Evolutionary conservation across 1,284 basidiomycete genomes (phyloP).

Genomic region (Tetrapyrgos nigripes): DNA sequence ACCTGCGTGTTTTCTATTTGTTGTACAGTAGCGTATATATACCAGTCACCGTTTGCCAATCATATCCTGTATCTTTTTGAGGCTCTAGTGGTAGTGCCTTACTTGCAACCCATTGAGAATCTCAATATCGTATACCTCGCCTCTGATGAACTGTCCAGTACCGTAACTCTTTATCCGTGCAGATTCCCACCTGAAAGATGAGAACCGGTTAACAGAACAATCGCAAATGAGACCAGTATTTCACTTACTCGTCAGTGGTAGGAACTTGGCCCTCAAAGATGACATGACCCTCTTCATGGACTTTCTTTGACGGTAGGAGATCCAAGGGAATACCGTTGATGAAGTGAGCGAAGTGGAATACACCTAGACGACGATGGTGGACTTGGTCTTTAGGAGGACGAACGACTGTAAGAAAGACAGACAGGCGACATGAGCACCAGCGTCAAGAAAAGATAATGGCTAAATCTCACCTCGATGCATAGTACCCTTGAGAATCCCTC

Average conservation of each 20-base stretch:
- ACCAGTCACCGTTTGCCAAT: no score
- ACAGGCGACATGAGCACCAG: no score
- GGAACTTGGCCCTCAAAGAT: constrained; percentile 37
- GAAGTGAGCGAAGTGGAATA: constrained; percentile 51
- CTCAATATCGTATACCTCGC: constrained; percentile 41
- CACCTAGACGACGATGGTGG: constrained; percentile 45
- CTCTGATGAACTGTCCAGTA: constrained; percentile 36
- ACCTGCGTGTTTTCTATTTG: no score
- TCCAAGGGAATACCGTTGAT: constrained; percentile 32
- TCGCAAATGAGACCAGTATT: background rate
- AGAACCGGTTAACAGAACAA: background rate
- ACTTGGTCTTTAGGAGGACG: constrained; percentile 50
- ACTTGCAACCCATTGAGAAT: constrained; percentile 36
- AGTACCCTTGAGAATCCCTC: constrained; percentile 50
- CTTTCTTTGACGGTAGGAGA: constrained; percentile 37
- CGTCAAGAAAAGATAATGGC: background rate
- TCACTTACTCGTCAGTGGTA: constrained; percentile 35
- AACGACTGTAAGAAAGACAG: constrained; percentile 33
- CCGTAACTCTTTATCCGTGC: constrained; percentile 42
- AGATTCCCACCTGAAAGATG: constrained; percentile 36
- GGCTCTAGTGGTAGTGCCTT: constrained; percentile 16
- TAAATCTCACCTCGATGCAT: constrained; percentile 46
- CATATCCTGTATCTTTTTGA: background rate
- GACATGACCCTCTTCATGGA: constrained; percentile 33
- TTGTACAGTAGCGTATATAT: no score